Evolutionary conservation across 148 eudicot genomes (phyloP).

Genomic region (Chenopodium album): DNA sequence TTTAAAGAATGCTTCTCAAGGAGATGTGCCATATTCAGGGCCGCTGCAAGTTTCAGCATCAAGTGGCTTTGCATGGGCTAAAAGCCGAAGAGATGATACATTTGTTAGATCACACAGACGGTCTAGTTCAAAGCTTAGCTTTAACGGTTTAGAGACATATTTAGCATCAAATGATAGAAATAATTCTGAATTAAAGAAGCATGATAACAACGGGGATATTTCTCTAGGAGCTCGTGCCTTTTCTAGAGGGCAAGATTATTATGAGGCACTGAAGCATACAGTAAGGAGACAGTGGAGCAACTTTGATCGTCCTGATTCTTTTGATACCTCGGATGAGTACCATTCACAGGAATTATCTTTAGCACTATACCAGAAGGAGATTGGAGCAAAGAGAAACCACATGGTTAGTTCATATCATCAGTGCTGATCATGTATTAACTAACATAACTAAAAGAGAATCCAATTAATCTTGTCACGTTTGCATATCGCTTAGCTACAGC

Average conservation of each 20-base stretch:
- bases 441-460: neutral
- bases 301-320: constrained; percentile 75
- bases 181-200: constrained; percentile 41
- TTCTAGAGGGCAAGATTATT: constrained; percentile 50
- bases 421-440: constrained; percentile 3
- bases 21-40: constrained; percentile 69
- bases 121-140: constrained; percentile 78
- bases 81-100: constrained; percentile 55
- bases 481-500: neutral
- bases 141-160: constrained; percentile 57
- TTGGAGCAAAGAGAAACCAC: constrained; percentile 54
- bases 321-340: constrained; percentile 81
- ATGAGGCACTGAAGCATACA: constrained; percentile 48
- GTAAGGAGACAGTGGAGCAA: constrained; percentile 71
- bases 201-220: constrained; percentile 48
- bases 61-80: constrained; percentile 99
- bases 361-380: constrained; percentile 71
- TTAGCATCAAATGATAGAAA: constrained; percentile 39
- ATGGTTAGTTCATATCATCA: constrained; percentile 54
- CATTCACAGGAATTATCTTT: constrained; percentile 85
- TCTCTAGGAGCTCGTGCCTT: constrained; percentile 28
- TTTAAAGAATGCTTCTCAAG: constrained; percentile 68
- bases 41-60: constrained; percentile 86
- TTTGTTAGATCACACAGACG: constrained; percentile 66
- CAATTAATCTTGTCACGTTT: neutral